These are phyloP conservation scores for Castanospermum australe DNA, from an alignment of 306 rosid species.

Conservation along the genomic window DNA sequence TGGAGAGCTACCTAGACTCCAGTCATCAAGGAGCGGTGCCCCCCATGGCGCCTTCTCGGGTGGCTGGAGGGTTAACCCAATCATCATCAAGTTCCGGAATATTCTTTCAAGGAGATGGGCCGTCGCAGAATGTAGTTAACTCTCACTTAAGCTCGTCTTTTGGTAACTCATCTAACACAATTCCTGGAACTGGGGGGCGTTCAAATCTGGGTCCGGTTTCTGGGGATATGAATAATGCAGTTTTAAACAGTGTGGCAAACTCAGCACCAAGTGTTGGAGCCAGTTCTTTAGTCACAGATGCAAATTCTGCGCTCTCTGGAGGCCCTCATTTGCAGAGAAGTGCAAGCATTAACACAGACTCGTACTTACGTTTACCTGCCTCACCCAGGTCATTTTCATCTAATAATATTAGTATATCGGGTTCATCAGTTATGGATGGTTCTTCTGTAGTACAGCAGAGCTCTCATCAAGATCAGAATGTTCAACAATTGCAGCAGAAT, in stretches of 20 bases:
- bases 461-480: conserved; percentile 81
- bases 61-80: conserved; percentile 90
- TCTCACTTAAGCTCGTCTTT: conserved; percentile 88
- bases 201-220: conserved; percentile 80
- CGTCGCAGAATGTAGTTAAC: conserved; percentile 68
- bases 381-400: conserved; percentile 97
- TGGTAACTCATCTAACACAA: conserved; percentile 73
- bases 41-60: conserved; percentile 90
- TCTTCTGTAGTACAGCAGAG: conserved; percentile 82
- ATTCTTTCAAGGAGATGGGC: conserved; percentile 97
- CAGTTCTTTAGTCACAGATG: conserved; percentile 98
- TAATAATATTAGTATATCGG: conserved; percentile 85
- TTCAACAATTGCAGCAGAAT: conserved; percentile 70
- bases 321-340: conserved; percentile 98
- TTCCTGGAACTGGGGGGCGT: conserved; percentile 79
- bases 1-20: conserved; percentile 76
- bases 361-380: conserved; percentile 85
- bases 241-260: conserved; percentile 75
- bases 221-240: conserved; percentile 87
- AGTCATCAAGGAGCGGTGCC: conserved; percentile 72
- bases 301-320: conserved; percentile 91
- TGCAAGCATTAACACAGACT: conserved; percentile 85
- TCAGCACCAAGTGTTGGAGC: conserved; percentile 97
- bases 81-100: conserved; percentile 94
- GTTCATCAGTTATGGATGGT: conserved; percentile 90